Conservation (phyloP, 208 protist species). For the Crithidia acanthocephali region DNA sequence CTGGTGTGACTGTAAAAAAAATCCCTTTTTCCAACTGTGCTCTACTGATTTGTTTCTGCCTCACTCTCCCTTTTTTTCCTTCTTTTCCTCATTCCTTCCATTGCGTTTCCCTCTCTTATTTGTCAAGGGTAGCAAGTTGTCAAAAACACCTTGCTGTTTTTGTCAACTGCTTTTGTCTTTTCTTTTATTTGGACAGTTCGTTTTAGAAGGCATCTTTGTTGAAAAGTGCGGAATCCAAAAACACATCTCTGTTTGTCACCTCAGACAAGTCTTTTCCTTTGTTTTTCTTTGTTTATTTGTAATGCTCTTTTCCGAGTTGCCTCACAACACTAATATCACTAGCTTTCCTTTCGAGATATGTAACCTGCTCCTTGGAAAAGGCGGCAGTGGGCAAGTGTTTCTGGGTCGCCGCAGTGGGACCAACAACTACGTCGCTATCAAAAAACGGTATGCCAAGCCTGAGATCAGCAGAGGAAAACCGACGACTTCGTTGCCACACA, state of each 20-base stretch:
- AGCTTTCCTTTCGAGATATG: slow-evolving; percentile 72
- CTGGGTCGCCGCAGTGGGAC: slow-evolving; percentile 48
- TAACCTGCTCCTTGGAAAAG: slow-evolving; percentile 73
- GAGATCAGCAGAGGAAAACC: neutral
- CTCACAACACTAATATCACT: neutral
- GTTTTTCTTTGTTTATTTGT: slow-evolving; percentile 11
- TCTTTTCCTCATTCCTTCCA: no score
- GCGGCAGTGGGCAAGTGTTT: slow-evolving; percentile 77
- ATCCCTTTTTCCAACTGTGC: neutral
- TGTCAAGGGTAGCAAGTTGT: no score
- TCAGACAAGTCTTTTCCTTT: neutral
- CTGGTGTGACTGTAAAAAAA: no score
- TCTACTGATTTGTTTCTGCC: no score
- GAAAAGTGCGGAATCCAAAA: no score
- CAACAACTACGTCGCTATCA: slow-evolving; percentile 66
- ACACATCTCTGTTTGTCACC: no score
- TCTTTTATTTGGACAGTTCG: no score
- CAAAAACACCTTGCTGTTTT: no score
- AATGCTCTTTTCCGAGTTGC: neutral
- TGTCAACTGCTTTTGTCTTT: no score
- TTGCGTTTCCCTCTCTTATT: neutral
- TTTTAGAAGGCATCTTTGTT: no score
- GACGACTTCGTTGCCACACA: neutral
- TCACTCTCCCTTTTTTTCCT: no score
- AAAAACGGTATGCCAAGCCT: slow-evolving; percentile 51